Conservation (phyloP, 768 basidiomycete genomes). For the Suillus decipiens region DNA sequence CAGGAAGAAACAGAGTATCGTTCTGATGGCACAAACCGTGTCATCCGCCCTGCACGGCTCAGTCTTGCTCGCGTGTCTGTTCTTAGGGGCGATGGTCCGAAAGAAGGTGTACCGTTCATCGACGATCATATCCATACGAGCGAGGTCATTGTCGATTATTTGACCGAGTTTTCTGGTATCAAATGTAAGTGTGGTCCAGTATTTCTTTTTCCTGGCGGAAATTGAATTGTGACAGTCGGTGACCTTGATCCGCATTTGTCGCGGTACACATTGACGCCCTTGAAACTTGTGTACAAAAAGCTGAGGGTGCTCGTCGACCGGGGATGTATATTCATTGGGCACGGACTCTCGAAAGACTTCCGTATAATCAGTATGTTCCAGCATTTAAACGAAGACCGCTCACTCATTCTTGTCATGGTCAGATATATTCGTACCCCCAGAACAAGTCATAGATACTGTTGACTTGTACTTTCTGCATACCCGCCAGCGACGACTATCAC, state of each 20-base stretch:
- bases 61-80: conserved; percentile 95
- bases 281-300: conserved; percentile 99
- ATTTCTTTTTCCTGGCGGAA: conserved; percentile 11
- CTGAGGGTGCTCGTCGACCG: conserved; percentile 88
- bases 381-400: not conserved
- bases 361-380: conserved; percentile 87
- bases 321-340: conserved; percentile 96
- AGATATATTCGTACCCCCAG: conserved; percentile 96
- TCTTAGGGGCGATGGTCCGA: conserved; percentile 79
- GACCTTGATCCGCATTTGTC: conserved; percentile 88
- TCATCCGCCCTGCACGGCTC: conserved; percentile 87
- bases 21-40: conserved; percentile 92
- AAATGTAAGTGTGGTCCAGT: conserved; percentile 58
- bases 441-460: conserved; percentile 96
- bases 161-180: conserved; percentile 97
- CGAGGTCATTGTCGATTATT: conserved; percentile 92
- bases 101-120: conserved; percentile 88
- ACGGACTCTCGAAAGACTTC: conserved; percentile 97
- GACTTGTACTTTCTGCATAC: conserved; percentile 87
- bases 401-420: not conserved
- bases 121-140: conserved; percentile 98
- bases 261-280: conserved; percentile 85
- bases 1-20: conserved; percentile 95
- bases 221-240: conserved; percentile 57
- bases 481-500: conserved; percentile 84